These are phyloP conservation scores for Aspergillus brasiliensis DNA, from an alignment of 2,329 filamentous ascomycete species.

Conservation along the genomic window DNA sequence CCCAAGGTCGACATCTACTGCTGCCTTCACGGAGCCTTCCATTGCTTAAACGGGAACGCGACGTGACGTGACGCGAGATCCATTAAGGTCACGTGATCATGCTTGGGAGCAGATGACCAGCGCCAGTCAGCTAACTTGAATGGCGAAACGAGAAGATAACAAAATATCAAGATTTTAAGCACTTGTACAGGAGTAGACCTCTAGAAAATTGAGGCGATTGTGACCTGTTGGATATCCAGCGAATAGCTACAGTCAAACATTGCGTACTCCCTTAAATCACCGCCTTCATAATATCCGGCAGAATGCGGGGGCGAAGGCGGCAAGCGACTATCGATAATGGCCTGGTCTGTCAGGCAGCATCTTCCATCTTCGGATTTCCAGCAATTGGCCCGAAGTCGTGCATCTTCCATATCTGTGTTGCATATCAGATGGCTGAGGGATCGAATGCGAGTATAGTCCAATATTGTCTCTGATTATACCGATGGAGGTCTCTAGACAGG, in stretches of 20 bases:
- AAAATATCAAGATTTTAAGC: no score
- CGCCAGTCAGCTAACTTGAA: background rate
- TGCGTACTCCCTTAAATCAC: slow-evolving; percentile 14
- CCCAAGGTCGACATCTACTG: slow-evolving; percentile 1
- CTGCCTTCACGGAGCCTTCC: slow-evolving; percentile 4
- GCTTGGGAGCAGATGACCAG: background rate
- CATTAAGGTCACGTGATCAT: slow-evolving; percentile 20
- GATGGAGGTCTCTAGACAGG: slow-evolving; percentile 44
- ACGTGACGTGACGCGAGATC: slow-evolving; percentile 27
- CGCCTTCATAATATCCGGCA: slow-evolving; percentile 29
- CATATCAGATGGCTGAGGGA: slow-evolving; percentile 2
- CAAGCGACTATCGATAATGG: slow-evolving; percentile 10
- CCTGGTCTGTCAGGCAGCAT: background rate
- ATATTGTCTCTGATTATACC: background rate
- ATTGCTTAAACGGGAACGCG: slow-evolving; percentile 9
- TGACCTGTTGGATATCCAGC: no score
- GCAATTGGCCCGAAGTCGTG: background rate
- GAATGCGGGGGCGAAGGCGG: slow-evolving; percentile 22
- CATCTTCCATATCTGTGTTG: background rate
- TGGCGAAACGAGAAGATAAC: background rate
- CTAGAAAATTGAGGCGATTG: background rate
- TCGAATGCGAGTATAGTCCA: background rate
- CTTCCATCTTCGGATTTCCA: background rate
- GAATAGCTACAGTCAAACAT: background rate
- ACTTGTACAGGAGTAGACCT: background rate